Percentiles rank a stretch among this genome's conserved stretches.
These are phyloP conservation scores for Melampsora larici-populina DNA, from an alignment of 1,284 basidiomycete genomes.

Conservation along the genomic window DNA sequence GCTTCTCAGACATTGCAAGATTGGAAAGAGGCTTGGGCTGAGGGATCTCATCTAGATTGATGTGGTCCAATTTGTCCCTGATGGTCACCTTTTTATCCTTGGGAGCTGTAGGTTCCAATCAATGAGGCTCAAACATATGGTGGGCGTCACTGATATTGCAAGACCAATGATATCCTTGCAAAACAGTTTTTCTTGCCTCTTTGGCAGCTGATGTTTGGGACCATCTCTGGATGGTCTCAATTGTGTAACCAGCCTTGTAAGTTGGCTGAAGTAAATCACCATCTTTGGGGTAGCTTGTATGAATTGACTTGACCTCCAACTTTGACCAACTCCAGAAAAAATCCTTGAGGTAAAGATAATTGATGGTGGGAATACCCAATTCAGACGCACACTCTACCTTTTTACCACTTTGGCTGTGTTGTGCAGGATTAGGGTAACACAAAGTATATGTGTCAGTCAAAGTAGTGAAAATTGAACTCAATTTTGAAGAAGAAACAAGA, in stretches of 20 bases:
- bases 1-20: too few relatives aligned
- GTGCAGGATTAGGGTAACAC: background rate
- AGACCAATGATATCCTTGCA: background rate
- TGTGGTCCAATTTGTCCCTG: too few relatives aligned
- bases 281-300: constrained; percentile 24
- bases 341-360: constrained; percentile 33
- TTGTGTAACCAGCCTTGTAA: background rate
- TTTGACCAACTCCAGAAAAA: constrained; percentile 35
- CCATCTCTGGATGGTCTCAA: constrained; percentile 16
- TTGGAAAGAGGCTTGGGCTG: too few relatives aligned
- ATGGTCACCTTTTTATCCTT: too few relatives aligned
- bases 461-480: background rate
- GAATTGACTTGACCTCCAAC: constrained; percentile 7
- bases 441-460: background rate
- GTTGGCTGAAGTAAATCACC: constrained; percentile 5
- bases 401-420: constrained; percentile 22
- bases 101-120: too few relatives aligned
- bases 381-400: constrained; percentile 25
- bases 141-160: too few relatives aligned
- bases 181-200: background rate
- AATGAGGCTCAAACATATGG: too few relatives aligned
- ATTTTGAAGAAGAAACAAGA: background rate
- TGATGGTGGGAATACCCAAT: constrained; percentile 25
- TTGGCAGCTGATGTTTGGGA: constrained; percentile 2
- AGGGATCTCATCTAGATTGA: too few relatives aligned